These are phyloP conservation scores for Acanthamoeba castellanii DNA, from an alignment of 208 protist species.

Conservation along the genomic window DNA sequence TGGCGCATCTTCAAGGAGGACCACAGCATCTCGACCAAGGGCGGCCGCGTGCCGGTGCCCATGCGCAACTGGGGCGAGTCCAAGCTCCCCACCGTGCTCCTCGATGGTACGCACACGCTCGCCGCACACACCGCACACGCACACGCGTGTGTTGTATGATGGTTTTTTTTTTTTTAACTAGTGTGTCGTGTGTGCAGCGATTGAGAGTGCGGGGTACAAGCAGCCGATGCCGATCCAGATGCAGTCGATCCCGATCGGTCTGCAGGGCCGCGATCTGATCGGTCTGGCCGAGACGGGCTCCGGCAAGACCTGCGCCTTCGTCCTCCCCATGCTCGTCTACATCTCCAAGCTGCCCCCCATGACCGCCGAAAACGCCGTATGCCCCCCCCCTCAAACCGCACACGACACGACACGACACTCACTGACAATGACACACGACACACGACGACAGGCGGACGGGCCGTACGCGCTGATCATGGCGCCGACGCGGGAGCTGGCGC, in stretches of 20 bases:
- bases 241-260: conserved; percentile 91
- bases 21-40: conserved; percentile 89
- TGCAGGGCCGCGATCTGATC: conserved; percentile 91
- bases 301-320: conserved; percentile 93
- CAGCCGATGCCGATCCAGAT: conserved; percentile 92
- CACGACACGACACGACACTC: too few species aligned
- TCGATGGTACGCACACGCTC: conserved; percentile 51
- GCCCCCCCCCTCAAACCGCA: too few species aligned
- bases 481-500: conserved; percentile 98
- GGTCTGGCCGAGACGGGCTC: conserved; percentile 93
- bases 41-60: conserved; percentile 87
- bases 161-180: not conserved
- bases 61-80: conserved; percentile 90
- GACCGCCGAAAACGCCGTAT: conserved; percentile 80
- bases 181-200: conserved; percentile 26
- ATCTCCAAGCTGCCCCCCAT: conserved; percentile 86
- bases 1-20: conserved; percentile 95
- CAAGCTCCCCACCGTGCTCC: conserved; percentile 81
- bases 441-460: conserved; percentile 93
- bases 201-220: conserved; percentile 88
- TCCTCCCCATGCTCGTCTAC: conserved; percentile 93
- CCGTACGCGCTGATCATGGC: conserved; percentile 98
- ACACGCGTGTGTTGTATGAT: too few species aligned
- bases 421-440: too few species aligned
- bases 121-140: too few species aligned